Percentiles rank a stretch among this genome's conserved stretches.
phyloP scores from a whole-genome alignment of 2,329 filamentous ascomycete genomes.

The Septoria petroselini region DNA sequence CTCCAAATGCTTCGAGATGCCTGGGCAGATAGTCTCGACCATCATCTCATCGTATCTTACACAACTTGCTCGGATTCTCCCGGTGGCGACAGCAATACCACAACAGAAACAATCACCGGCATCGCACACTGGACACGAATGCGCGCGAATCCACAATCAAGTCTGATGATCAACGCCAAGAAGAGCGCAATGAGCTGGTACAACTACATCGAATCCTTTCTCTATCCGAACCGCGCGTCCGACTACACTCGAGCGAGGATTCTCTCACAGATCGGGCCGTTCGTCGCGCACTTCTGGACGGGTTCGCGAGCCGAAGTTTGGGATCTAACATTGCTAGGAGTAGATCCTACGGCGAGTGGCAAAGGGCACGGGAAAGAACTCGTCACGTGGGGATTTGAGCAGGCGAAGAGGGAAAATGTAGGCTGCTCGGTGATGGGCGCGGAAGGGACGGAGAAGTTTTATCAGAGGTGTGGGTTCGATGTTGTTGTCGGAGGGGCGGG shows the following conservation, averaged over 20 bases:
- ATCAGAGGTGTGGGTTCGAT: slow-evolving; percentile 29
- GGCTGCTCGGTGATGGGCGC: slow-evolving; percentile 32
- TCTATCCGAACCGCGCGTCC: slow-evolving; percentile 29
- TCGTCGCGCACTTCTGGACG: slow-evolving; percentile 29
- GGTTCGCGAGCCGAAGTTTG: slow-evolving; percentile 29
- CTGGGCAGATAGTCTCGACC: slow-evolving; percentile 18
- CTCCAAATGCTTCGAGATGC: slow-evolving; percentile 25
- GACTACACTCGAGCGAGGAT: slow-evolving; percentile 22
- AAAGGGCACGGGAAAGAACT: slow-evolving; percentile 31
- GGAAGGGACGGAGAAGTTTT: slow-evolving; percentile 32
- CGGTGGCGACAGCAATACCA: not conserved
- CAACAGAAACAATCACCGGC: slow-evolving; percentile 28
- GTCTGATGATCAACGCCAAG: slow-evolving; percentile 6
- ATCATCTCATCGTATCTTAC: slow-evolving; percentile 25
- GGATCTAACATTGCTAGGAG: slow-evolving; percentile 30
- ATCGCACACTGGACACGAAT: slow-evolving; percentile 31
- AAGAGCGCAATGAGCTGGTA: slow-evolving; percentile 20
- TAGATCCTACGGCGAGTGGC: slow-evolving; percentile 25
- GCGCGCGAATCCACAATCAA: slow-evolving; percentile 10
- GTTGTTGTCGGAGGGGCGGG: slow-evolving; percentile 24
- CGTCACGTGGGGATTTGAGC: slow-evolving; percentile 33
- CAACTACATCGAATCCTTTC: slow-evolving; percentile 25
- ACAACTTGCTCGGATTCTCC: no score
- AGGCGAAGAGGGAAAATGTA: slow-evolving; percentile 53
- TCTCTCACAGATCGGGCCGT: slow-evolving; percentile 21